phyloP scores from a whole-genome alignment of 495 filamentous ascomycete genomes.

The Penicillium antarcticum region DNA sequence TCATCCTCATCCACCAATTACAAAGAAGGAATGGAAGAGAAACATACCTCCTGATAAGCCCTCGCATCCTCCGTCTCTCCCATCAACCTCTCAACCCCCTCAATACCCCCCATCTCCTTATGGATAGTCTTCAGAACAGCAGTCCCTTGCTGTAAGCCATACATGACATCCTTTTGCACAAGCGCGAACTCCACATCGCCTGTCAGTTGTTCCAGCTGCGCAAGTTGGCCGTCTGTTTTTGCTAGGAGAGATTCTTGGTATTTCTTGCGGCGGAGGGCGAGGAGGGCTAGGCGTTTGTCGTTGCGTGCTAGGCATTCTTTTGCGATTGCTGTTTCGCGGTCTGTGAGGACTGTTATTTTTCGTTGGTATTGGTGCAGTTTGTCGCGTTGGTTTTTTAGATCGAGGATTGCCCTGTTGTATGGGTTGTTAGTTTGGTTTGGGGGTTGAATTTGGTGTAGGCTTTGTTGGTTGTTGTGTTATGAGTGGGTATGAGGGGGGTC shows the following conservation, averaged over 20 bases:
- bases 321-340: slow-evolving; percentile 80
- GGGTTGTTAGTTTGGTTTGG: slow-evolving; percentile 1
- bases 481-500: slow-evolving; percentile 16
- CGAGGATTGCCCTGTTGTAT: slow-evolving; percentile 74
- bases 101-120: slow-evolving; percentile 92
- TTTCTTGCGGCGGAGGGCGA: slow-evolving; percentile 91
- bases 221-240: slow-evolving; percentile 89
- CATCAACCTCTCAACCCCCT: slow-evolving; percentile 89
- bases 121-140: slow-evolving; percentile 85
- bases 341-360: slow-evolving; percentile 77
- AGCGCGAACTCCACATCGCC: slow-evolving; percentile 87
- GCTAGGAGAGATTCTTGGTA: slow-evolving; percentile 89
- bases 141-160: slow-evolving; percentile 89
- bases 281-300: slow-evolving; percentile 76
- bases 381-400: slow-evolving; percentile 96
- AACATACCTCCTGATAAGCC: slow-evolving; percentile 76
- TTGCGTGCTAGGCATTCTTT: slow-evolving; percentile 68
- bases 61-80: slow-evolving; percentile 84
- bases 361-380: slow-evolving; percentile 92
- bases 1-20: neutral
- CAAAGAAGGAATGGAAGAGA: neutral
- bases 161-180: slow-evolving; percentile 93
- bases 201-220: slow-evolving; percentile 79
- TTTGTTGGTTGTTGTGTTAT: no score
- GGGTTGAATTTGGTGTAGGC: neutral